Conservation (phyloP, 2,329 filamentous ascomycete species). For the Fusarium fracticaudum region DNA sequence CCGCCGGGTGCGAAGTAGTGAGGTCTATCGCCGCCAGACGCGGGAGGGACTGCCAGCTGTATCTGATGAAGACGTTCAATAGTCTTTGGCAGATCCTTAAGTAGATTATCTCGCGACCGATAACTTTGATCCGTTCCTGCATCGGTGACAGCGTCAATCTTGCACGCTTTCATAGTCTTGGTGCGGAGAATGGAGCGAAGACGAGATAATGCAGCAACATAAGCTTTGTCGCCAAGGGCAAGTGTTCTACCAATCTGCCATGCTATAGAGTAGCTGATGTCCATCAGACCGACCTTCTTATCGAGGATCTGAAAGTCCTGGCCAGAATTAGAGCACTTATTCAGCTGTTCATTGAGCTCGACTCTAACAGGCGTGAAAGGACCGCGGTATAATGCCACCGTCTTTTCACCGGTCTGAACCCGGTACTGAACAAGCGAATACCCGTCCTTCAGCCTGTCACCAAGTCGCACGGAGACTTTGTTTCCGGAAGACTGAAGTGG, state of each 20-base stretch:
- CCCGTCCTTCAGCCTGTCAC: background rate
- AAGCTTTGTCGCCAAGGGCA: background rate
- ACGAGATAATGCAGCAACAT: background rate
- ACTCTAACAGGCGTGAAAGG: background rate
- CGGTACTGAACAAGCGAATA: background rate
- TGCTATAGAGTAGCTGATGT: background rate
- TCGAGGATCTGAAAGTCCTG: background rate
- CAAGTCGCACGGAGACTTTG: background rate
- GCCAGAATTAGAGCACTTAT: background rate
- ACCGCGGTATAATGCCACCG: background rate
- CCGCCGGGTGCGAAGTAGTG: background rate
- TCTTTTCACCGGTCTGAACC: background rate
- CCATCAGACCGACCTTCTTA: background rate
- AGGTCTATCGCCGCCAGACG: background rate
- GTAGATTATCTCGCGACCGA: background rate
- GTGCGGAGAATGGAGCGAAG: background rate
- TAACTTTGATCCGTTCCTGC: background rate
- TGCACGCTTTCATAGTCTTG: background rate
- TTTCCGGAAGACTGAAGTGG: background rate
- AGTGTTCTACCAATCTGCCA: background rate
- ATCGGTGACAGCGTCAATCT: background rate
- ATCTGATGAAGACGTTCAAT: background rate
- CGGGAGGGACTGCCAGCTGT: background rate
- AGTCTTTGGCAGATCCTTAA: background rate
- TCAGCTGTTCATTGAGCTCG: background rate